Percentiles rank a stretch among this genome's conserved stretches.
These are phyloP conservation scores for Plasmodium vivax DNA, from an alignment of 169 alveolate genomes.

Conservation along the genomic window DNA sequence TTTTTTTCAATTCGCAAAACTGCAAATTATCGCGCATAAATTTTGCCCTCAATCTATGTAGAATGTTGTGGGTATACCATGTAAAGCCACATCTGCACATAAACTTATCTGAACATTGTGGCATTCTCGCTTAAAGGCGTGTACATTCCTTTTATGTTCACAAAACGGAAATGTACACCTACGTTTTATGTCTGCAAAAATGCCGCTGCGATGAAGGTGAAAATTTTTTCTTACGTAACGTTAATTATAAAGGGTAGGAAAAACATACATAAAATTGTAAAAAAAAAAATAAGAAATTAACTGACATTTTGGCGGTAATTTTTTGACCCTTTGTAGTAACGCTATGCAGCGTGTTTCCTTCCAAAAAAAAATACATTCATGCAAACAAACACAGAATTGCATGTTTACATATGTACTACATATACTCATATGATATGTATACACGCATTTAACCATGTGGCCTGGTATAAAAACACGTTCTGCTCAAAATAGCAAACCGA, in stretches of 20 bases:
- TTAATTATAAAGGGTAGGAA: not conserved
- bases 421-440: not conserved
- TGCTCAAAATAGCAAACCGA: not conserved
- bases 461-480: not conserved
- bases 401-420: not conserved
- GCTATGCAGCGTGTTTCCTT: not conserved
- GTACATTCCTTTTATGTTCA: not conserved
- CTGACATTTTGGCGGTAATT: not conserved
- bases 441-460: not conserved
- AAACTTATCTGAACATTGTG: not conserved
- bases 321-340: not conserved
- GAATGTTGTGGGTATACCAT: not conserved
- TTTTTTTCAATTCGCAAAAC: not conserved
- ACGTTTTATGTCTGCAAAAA: not conserved
- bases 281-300: too few species aligned
- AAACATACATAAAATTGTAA: not conserved
- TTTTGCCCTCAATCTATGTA: not conserved
- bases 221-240: not conserved
- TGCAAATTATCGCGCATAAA: not conserved
- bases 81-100: not conserved
- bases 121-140: not conserved
- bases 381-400: not conserved
- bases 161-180: not conserved
- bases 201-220: not conserved
- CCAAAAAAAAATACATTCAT: not conserved